Conservation (phyloP, 129 eudicot genomes). For the Flaveria linearis region DNA sequence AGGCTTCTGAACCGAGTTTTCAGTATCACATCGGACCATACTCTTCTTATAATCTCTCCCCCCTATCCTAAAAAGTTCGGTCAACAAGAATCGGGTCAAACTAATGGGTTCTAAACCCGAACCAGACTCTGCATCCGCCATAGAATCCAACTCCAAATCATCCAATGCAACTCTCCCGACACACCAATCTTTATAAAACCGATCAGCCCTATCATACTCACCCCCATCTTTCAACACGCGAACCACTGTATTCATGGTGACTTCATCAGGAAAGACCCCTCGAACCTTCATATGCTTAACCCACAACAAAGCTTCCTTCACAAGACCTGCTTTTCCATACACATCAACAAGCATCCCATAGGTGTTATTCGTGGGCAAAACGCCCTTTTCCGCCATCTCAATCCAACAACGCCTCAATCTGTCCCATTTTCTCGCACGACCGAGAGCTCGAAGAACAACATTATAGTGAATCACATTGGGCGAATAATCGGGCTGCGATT, state of each 20-base stretch:
- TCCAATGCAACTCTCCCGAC: conserved; percentile 63
- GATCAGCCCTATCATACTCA: conserved; percentile 70
- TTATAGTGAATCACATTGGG: conserved; percentile 91
- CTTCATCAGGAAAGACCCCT: conserved; percentile 86
- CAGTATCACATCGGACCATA: conserved; percentile 21
- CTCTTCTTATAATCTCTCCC: conserved; percentile 46
- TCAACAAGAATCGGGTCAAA: conserved; percentile 66
- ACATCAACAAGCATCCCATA: conserved; percentile 81
- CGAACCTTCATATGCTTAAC: conserved; percentile 79
- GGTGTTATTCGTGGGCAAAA: conserved; percentile 70
- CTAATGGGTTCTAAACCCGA: conserved; percentile 45
- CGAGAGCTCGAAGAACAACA: conserved; percentile 67
- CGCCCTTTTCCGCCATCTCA: conserved; percentile 75
- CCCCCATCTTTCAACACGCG: conserved; percentile 81
- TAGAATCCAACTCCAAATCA: conserved; percentile 55
- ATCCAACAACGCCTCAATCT: conserved; percentile 86
- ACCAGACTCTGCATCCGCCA: conserved; percentile 36
- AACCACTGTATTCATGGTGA: conserved; percentile 75
- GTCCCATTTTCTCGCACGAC: conserved; percentile 84
- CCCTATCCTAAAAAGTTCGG: conserved; percentile 83
- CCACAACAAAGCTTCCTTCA: conserved; percentile 81
- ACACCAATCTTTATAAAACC: conserved; percentile 88
- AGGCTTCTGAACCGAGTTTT: conserved; percentile 47
- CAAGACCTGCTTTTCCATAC: conserved; percentile 89
- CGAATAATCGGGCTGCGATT: conserved; percentile 59